Evolutionary conservation across 371 early-diverging fungal genomes (phyloP), one percentile per base, ranked within the genome.

Genomic region (Amoeboaphelidium protococcarum): DNA sequence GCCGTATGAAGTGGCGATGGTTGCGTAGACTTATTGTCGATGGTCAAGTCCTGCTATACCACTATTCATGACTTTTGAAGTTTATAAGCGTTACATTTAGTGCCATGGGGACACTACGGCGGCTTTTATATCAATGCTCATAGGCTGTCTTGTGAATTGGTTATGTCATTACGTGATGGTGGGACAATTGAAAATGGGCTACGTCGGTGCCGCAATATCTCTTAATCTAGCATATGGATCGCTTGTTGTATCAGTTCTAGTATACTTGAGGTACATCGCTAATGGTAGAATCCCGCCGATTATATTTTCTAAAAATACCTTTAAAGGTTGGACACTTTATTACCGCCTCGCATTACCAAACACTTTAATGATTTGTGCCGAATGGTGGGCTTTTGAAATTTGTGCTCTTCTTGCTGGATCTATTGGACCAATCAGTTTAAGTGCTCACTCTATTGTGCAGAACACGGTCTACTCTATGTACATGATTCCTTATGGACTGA

Each of bases 381-480:
- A 44, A 44, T 44, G 44, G 44, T 44, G 44, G 44, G 44, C 44
- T 3, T 44, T 21, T 44, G 44, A 44, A 25, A 23, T 44, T 1
- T 44, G 44, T 44, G 1, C 44, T 13, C 23, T 44, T 24, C 3
- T 44, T 0, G 44, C 44, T 25, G 44, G 44, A 24, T 21, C 13
- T 13, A 23, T 44, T 12, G 44, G 44, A 1, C n/a, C n/a, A 13
- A 25, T 2, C 3, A 2, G 0, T 21, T 13, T 44, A 16, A 19
- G 16, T 25, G 25, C 23, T 13, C 44, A 44, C 16, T 44, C 44
- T 1, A 44, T 44, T 13, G n/a, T 44, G 2, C 23, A n/a, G 25
- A 21, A 23, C 1, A 44, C 23, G 3, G 25, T 25, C 0, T 21
- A 44, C 25, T 44, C n/a, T 25, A 2, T 25, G 1, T 44, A 44